Base-by-base conservation (phyloP, 2,329 filamentous ascomycete species). In the Mycosphaerella arachidis region DNA sequence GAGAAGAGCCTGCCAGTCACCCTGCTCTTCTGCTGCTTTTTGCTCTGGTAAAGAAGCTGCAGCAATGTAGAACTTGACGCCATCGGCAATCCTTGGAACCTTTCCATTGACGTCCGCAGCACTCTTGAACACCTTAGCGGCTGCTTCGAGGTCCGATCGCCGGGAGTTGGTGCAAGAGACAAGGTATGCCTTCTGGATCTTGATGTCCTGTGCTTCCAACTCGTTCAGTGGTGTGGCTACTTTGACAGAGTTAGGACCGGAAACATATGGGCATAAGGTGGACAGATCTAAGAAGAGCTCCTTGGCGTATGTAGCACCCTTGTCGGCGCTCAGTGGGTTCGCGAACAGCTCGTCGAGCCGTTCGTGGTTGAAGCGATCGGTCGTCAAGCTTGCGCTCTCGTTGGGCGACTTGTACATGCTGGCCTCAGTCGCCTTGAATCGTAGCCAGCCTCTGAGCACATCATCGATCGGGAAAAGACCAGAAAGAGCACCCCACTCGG, bases 191-290 rank as follows among this genome's bases (percentile, higher is more conserved):
- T 89, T 91, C 78, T 97, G 78, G 24, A 97, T 75, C 53, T 84
- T 82, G 73, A 97, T 96, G 64, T 89, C 77, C 71, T 93, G 80
- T 0, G 82, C 72, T 67, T 88, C 88, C 0, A 97, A 83, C 33
- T 93, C 85, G 5, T 79, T 77, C 0, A 97, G 75, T 0, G 93
- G 91, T 0, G 87, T 96, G 0, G 89, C 86, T 0, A 96, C 78
- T 75, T 97, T 97, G 70, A 96, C 91, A 0, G 89, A 92, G 76
- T 97, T 96, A 0, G 93, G 93, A 0, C 93, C 92, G 0, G 92
- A 82, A 9, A 97, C 86, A 58, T 89, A 92, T 0, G 92, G 92
- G 0, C 90, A 88, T 0, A 97, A 82, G 0, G 91, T 92, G 0
- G 88, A 90, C 0, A 97, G 82, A 72, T 96, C 85, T 6, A 97